Evolutionary conservation across 2,329 filamentous ascomycete species (phyloP).

Genomic region (Eutypa lata): DNA sequence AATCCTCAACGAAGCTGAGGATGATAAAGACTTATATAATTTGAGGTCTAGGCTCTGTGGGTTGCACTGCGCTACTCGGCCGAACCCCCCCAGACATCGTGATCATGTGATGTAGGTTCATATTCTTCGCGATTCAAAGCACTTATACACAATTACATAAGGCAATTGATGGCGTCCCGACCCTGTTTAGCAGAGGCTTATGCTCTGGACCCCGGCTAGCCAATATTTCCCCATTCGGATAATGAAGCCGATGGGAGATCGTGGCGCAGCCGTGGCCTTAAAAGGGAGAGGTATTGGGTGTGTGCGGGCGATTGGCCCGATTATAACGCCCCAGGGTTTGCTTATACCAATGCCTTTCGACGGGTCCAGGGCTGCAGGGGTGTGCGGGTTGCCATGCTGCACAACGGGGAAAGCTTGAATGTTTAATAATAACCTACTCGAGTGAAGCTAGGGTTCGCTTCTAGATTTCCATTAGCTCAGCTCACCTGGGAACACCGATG

Average conservation of each 20-base stretch:
- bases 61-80: not conserved
- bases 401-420: too few relatives aligned
- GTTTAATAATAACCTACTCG: too few relatives aligned
- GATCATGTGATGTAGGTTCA: not conserved
- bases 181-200: not conserved
- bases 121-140: not conserved
- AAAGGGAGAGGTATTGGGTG: not conserved
- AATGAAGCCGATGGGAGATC: not conserved
- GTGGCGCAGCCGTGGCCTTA: not conserved
- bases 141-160: not conserved
- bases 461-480: too few relatives aligned
- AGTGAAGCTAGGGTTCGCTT: too few relatives aligned
- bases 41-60: not conserved
- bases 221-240: conserved; percentile 1
- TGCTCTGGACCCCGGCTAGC: not conserved
- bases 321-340: not conserved
- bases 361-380: too few relatives aligned
- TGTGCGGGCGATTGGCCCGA: not conserved
- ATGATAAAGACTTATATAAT: not conserved
- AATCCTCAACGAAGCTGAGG: not conserved
- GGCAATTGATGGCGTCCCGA: not conserved
- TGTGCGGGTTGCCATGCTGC: too few relatives aligned
- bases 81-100: not conserved
- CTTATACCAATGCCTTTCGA: too few relatives aligned
- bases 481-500: too few relatives aligned